Conservation (phyloP, 306 rosid species). For the Lagenaria siceraria region DNA sequence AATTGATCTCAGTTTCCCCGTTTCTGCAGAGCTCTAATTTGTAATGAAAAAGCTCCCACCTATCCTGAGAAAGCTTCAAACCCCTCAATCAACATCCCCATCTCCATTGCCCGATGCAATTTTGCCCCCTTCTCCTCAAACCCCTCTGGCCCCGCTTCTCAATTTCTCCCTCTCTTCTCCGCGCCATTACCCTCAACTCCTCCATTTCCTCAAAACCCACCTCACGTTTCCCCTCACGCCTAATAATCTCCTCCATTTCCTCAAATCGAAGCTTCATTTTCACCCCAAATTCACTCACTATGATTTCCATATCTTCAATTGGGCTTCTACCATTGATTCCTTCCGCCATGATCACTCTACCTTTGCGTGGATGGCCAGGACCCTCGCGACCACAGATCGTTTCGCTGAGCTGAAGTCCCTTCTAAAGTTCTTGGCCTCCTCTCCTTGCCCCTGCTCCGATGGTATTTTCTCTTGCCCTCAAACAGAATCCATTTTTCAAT, state of each 20-base stretch:
- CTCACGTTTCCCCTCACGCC: constrained; percentile 50
- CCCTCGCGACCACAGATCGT: constrained; percentile 51
- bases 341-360: constrained; percentile 70
- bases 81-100: constrained; percentile 7
- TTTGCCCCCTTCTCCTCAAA: constrained; percentile 32
- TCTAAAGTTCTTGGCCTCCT: constrained; percentile 36
- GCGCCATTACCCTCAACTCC: constrained; percentile 38
- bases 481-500: constrained; percentile 41
- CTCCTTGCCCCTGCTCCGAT: constrained; percentile 68
- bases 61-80: constrained; percentile 15
- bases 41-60: constrained; percentile 36
- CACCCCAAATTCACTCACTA: constrained; percentile 60
- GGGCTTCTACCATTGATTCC: constrained; percentile 74
- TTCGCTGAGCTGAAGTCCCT: constrained; percentile 39
- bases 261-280: constrained; percentile 64
- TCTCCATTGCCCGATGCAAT: constrained; percentile 45
- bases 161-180: constrained; percentile 32
- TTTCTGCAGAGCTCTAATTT: neutral
- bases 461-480: constrained; percentile 71
- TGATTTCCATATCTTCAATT: constrained; percentile 72
- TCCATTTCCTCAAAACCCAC: constrained; percentile 42
- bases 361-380: constrained; percentile 62
- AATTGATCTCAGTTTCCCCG: neutral
- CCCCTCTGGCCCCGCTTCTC: constrained; percentile 19
- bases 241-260: constrained; percentile 49